Base-by-base conservation (phyloP, 78 protist genomes). In the Pelomyxa schiedti region DNA sequence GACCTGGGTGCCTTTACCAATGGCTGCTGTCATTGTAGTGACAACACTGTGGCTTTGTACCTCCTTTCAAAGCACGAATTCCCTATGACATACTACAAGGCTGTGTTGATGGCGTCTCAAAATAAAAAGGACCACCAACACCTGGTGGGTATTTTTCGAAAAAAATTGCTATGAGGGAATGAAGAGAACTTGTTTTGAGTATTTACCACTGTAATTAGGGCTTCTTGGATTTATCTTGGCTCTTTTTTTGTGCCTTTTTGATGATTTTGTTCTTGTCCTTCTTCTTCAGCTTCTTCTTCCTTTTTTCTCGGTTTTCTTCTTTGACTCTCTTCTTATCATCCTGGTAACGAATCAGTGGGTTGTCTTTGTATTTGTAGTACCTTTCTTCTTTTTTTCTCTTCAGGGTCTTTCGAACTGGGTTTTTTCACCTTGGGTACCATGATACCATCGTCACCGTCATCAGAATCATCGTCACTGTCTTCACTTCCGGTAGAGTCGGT, bases 341-440 rank as follows among this genome's bases (percentile, higher is more conserved):
- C 58, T 76, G 69, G 3, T 66, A 47, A 35, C 16, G 78, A 58
- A 77, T 81, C 37, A 80, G 72, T 68, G 67, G 81, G 32, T 66
- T 89, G 71, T 81, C 76, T 36, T 94, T 95, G 24, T 93, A 93
- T 58, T 80, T 92, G 89, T 74, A 90, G 26, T 53, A 90, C 35
- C 92, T 92, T 47, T 81, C 83, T 37, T 32, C 16, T 30, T 70
- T 0, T 35, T 77, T 28, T 6, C 39, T 39, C 79, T 6, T 8
- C 77, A 38, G 4, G n/a, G 35, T 5, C 72, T n/a, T 39, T 43
- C n/a, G n/a, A n/a, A 24, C 32, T 32, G 9, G 30, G 36, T 7
- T 1, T 52, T 38, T 58, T 75, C 2, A 8, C 63, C 3, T 68
- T 76, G 16, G 22, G 24, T 0, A 29, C 32, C 2, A 74, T 53